Conservation (phyloP, 1,284 basidiomycete genomes). For the Trametes sp. region DNA sequence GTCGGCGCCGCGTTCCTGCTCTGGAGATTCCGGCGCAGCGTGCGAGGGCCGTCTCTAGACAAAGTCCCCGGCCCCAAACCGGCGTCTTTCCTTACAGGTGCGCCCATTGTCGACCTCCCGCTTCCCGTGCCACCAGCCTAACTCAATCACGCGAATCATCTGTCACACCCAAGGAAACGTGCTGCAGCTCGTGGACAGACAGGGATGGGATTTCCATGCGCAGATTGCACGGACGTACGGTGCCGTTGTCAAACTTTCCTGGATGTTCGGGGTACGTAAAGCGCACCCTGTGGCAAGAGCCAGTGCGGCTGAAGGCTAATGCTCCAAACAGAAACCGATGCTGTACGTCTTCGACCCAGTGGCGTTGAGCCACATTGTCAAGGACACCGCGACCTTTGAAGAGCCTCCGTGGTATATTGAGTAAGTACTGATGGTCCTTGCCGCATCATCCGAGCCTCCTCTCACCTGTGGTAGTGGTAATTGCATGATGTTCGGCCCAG, state of each 20-base stretch:
- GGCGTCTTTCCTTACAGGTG: conserved; percentile 25
- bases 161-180: conserved; percentile 20
- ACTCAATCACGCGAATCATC: not conserved
- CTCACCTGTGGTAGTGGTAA: not conserved
- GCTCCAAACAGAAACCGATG: conserved; percentile 7
- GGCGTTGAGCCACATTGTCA: conserved; percentile 26
- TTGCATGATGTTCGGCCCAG: conserved; percentile 10
- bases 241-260: conserved; percentile 19
- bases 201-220: conserved; percentile 28
- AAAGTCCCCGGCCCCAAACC: conserved; percentile 25
- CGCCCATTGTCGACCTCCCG: not conserved
- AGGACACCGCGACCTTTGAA: conserved; percentile 26
- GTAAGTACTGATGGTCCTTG: conserved; percentile 1
- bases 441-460: not conserved
- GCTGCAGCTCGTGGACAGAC: conserved; percentile 14
- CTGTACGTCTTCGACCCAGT: conserved; percentile 30
- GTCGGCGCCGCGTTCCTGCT: too few relatives aligned
- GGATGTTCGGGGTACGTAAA: conserved; percentile 20
- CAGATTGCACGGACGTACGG: conserved; percentile 23
- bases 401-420: conserved; percentile 26
- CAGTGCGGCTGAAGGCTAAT: not conserved
- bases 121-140: not conserved
- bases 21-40: too few relatives aligned
- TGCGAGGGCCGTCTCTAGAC: conserved; percentile 23
- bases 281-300: too few relatives aligned